Conservation (phyloP, 1,284 basidiomycete genomes). For the Sanghuangporus weigelae region DNA sequence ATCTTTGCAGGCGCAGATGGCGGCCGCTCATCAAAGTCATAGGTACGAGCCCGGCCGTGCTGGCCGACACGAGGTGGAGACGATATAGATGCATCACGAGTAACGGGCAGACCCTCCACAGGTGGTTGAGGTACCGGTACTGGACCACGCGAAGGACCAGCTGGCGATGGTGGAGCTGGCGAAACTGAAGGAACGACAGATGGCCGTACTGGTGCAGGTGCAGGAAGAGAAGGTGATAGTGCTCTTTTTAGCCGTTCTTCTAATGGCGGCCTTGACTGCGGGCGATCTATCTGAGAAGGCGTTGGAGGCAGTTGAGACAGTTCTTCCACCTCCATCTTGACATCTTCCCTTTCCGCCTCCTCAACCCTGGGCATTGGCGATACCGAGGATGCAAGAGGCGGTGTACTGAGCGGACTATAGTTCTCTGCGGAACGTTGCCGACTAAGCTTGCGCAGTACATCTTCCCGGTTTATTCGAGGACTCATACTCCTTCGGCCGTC, state of each 20-base stretch:
- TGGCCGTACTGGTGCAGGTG: slow-evolving; percentile 3
- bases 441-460: slow-evolving; percentile 45
- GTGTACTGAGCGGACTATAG: slow-evolving; percentile 1
- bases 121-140: neutral
- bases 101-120: neutral
- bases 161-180: neutral
- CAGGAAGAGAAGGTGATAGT: slow-evolving; percentile 1
- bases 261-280: slow-evolving; percentile 1
- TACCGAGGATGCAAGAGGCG: neutral
- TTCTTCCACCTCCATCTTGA: neutral
- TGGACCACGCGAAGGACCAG: neutral
- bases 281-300: neutral
- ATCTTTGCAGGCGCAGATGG: neutral
- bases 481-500: slow-evolving; percentile 25
- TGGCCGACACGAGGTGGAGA: neutral
- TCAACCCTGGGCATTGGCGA: neutral
- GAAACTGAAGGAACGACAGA: neutral
- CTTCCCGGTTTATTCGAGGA: slow-evolving; percentile 46
- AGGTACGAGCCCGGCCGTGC: slow-evolving; percentile 5
- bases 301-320: neutral
- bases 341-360: neutral
- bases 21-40: slow-evolving; percentile 1
- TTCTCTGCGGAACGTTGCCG: slow-evolving; percentile 37
- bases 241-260: slow-evolving; percentile 12
- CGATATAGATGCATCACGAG: neutral